Percentiles rank a stretch among this genome's conserved stretches.
These are phyloP conservation scores for Anthracocystis walkeri DNA, from an alignment of 1,284 basidiomycete genomes.

Conservation along the genomic window DNA sequence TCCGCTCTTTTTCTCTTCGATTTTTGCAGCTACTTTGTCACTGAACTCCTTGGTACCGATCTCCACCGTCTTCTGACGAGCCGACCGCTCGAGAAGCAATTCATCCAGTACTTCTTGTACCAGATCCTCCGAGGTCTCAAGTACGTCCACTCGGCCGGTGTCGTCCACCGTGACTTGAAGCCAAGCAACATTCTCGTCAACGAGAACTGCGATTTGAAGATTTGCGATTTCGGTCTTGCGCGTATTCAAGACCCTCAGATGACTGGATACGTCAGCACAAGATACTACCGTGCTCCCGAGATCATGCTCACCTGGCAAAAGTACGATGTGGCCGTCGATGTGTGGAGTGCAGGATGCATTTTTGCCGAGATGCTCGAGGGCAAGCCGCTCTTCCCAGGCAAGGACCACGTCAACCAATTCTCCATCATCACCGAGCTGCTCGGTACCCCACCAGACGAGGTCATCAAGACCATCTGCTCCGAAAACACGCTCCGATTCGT, in stretches of 20 bases:
- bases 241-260: constrained; percentile 95
- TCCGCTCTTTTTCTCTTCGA: constrained; percentile 71
- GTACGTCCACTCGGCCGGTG: constrained; percentile 99
- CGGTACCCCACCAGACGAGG: constrained; percentile 97
- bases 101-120: constrained; percentile 99
- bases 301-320: constrained; percentile 99
- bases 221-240: constrained; percentile 98
- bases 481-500: constrained; percentile 99
- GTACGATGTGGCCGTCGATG: constrained; percentile 97
- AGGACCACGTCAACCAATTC: constrained; percentile 99
- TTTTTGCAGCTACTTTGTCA: constrained; percentile 86
- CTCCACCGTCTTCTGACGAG: constrained; percentile 96
- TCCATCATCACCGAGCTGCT: constrained; percentile 99
- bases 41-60: constrained; percentile 98
- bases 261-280: constrained; percentile 99
- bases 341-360: constrained; percentile 99
- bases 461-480: constrained; percentile 97
- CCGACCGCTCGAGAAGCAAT: constrained; percentile 97
- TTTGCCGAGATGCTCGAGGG: constrained; percentile 99
- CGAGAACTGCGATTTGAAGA: constrained; percentile 99
- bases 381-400: constrained; percentile 97
- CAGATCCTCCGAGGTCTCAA: constrained; percentile 98
- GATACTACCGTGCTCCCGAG: constrained; percentile 98
- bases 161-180: constrained; percentile 96
- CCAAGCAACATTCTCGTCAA: constrained; percentile 99